Evolutionary conservation across 345 rosid genomes (phyloP).

Genomic region (Murraya koenigii): DNA sequence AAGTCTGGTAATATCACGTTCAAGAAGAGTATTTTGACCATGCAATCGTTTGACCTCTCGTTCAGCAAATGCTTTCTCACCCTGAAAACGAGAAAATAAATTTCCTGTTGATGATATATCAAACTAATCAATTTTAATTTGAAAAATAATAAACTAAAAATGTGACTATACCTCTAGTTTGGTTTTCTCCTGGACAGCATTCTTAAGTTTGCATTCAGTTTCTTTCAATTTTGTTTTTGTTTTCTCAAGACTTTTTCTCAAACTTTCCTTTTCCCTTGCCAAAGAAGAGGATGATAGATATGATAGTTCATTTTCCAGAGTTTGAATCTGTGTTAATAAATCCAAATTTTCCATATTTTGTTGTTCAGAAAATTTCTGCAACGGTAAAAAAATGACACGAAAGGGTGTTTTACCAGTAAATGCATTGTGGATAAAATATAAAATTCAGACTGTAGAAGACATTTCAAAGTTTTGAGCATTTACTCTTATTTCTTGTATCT

Average conservation of each 20-base stretch:
- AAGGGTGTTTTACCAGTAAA: neutral
- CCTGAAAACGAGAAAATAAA: slow-evolving; percentile 37
- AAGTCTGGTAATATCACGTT: slow-evolving; percentile 80
- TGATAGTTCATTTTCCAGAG: slow-evolving; percentile 69
- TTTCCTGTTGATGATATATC: neutral
- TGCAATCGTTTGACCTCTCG: slow-evolving; percentile 68
- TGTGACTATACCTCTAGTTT: slow-evolving; percentile 73
- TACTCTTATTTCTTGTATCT: slow-evolving; percentile 42
- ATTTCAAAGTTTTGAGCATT: slow-evolving; percentile 48
- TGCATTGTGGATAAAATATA: neutral
- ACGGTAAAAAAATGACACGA: slow-evolving; percentile 14
- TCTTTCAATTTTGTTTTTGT: slow-evolving; percentile 74
- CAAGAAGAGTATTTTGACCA: slow-evolving; percentile 75
- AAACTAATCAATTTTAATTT: slow-evolving; percentile 2
- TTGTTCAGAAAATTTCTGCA: slow-evolving; percentile 56
- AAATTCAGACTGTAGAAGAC: slow-evolving; percentile 12
- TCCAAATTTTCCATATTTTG: slow-evolving; percentile 53
- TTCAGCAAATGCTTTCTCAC: slow-evolving; percentile 84
- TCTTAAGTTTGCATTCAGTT: slow-evolving; percentile 79
- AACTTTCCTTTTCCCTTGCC: slow-evolving; percentile 73
- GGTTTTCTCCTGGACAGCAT: slow-evolving; percentile 86
- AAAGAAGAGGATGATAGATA: slow-evolving; percentile 53
- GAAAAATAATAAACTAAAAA: neutral
- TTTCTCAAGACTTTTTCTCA: slow-evolving; percentile 88
- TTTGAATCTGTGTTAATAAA: slow-evolving; percentile 52